Evolutionary conservation across 148 eudicot species (phyloP), one percentile per base, ranked within the genome.

Genomic region (Camellia japonica): DNA sequence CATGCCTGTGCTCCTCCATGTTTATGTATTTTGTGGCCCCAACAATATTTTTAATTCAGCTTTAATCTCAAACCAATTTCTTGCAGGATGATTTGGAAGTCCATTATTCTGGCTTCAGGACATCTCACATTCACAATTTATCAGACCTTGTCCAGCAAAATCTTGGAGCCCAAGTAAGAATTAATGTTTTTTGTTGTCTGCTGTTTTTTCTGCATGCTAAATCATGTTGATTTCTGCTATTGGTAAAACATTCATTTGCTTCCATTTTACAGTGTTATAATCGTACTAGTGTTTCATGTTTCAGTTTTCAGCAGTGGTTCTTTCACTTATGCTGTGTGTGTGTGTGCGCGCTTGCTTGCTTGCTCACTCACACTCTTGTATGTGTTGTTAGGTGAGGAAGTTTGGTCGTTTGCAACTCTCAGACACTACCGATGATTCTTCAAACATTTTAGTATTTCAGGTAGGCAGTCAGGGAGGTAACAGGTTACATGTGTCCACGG

Each of bases 361-460:
- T 42, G 41, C 49, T 10, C 42, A 3, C 46, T 77, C 12, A 49
- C 7, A 41, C 47, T 20, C 52, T 15, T 61, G 20, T 46, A 2
- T 85, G 43, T 65, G 73, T 77, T 64, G 69, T 69, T 74, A 96
- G 99, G 86, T 82, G 68, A 89, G 93, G 83, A 87, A 76, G 60
- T 55, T 77, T 80, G 87, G 90, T 76, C 90, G 80, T 64, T 86
- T 96, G 74, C 86, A 91, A 82, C 93, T 96, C 82, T 87, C 95
- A 62, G 95, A 94, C 81, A 83, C 85, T 43, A 78, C 86, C 15
- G 93, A 82, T 64, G 73, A 88, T 73, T 88, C 94, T 82, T 80
- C 97, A 44, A 96, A 92, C 75, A 83, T 96, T 81, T 81, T 92
- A 78, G 94, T 96, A 18, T 96, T 92, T 71, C 99, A 96, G 97